A percentile compares a stretch with the other conserved stretches of the same genome.
Conservation (phyloP, 2,329 filamentous ascomycete genomes). For the Intubia oerlemansii region DNA sequence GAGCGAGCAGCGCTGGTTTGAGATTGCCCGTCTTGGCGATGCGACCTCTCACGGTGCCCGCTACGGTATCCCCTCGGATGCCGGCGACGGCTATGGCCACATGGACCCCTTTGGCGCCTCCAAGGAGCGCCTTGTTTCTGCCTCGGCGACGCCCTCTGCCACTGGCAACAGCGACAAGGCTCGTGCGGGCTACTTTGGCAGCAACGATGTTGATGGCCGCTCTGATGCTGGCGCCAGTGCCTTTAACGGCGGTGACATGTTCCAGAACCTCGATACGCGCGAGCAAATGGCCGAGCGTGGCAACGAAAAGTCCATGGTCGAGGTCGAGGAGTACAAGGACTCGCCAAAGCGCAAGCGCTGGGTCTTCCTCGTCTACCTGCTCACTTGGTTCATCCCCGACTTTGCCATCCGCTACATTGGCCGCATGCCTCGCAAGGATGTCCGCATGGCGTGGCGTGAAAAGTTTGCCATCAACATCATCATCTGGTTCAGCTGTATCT, state of each 20-base stretch:
- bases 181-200: constrained; percentile 60
- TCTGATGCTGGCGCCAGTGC: constrained; percentile 88
- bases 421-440: constrained; percentile 77
- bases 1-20: constrained; percentile 88
- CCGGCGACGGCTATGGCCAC: constrained; percentile 38
- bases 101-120: constrained; percentile 39
- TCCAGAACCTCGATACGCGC: constrained; percentile 83
- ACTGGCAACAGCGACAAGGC: constrained; percentile 46
- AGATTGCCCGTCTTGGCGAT: constrained; percentile 58
- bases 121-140: constrained; percentile 35
- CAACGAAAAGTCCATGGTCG: constrained; percentile 73
- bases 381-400: constrained; percentile 81
- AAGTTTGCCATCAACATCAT: constrained; percentile 96
- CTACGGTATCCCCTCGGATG: constrained; percentile 35
- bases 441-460: constrained; percentile 85
- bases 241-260: constrained; percentile 88
- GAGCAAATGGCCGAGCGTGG: constrained; percentile 91
- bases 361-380: constrained; percentile 60
- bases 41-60: constrained; percentile 19
- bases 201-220: constrained; percentile 57
- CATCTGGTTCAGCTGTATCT: constrained; percentile 70
- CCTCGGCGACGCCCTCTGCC: too few relatives aligned
- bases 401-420: constrained; percentile 58
- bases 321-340: constrained; percentile 67
- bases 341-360: constrained; percentile 74